A percentile compares a stretch with the other conserved stretches of the same genome.
phyloP scores from a whole-genome alignment of 2,329 filamentous ascomycete species.

The Cladophialophora psammophila region DNA sequence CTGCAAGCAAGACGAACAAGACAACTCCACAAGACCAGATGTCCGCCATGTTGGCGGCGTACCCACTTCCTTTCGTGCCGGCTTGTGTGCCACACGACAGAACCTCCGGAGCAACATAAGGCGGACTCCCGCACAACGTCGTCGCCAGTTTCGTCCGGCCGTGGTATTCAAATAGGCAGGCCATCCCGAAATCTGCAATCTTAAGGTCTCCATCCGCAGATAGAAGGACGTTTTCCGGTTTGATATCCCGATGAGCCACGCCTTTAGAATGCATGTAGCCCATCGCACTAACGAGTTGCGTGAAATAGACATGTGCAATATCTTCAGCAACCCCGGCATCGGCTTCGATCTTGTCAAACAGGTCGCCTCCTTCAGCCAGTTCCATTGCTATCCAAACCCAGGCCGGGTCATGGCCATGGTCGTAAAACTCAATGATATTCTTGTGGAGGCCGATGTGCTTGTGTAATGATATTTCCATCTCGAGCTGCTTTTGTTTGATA shows the following conservation, averaged over 20 bases:
- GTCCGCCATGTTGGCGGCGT: slow-evolving; percentile 78
- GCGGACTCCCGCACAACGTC: slow-evolving; percentile 93
- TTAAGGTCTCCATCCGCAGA: slow-evolving; percentile 86
- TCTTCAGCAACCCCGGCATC: slow-evolving; percentile 94
- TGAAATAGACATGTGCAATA: slow-evolving; percentile 95
- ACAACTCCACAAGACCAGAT: slow-evolving; percentile 98
- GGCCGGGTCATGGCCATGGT: slow-evolving; percentile 79
- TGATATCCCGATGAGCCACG: slow-evolving; percentile 88
- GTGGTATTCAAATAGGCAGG: slow-evolving; percentile 90
- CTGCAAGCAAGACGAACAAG: slow-evolving; percentile 92
- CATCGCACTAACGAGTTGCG: slow-evolving; percentile 87
- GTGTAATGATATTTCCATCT: slow-evolving; percentile 90
- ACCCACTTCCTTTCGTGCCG: slow-evolving; percentile 54
- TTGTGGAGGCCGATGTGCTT: slow-evolving; percentile 85
- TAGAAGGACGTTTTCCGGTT: slow-evolving; percentile 94
- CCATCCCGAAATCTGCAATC: slow-evolving; percentile 94
- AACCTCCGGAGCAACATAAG: slow-evolving; percentile 97
- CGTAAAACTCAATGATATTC: slow-evolving; percentile 93
- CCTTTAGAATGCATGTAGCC: slow-evolving; percentile 96
- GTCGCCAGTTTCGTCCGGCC: slow-evolving; percentile 81
- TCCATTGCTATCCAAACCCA: slow-evolving; percentile 99
- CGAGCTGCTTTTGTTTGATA: slow-evolving; percentile 85
- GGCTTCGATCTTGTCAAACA: slow-evolving; percentile 99
- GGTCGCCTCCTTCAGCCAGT: slow-evolving; percentile 89
- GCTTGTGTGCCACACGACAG: slow-evolving; percentile 62